A percentile compares a stretch with the other conserved stretches of the same genome.
Conservation (phyloP, 2,329 filamentous ascomycete genomes). For the Diaporthe ampelina region DNA sequence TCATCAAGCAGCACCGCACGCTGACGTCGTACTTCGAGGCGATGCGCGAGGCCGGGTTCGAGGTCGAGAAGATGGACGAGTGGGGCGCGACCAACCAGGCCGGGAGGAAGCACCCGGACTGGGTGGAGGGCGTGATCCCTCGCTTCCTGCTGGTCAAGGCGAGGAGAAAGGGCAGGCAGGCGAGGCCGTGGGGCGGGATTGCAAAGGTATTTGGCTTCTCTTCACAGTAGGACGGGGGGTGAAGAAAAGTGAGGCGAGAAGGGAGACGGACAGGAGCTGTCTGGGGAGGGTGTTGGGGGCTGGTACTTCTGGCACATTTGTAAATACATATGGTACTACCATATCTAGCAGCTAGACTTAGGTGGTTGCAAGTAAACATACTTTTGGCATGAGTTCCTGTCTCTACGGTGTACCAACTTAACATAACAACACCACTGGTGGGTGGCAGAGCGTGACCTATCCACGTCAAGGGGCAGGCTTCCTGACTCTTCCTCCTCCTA, state of each 20-base stretch:
- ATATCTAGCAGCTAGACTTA: background rate
- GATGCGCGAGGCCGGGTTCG: conserved; percentile 54
- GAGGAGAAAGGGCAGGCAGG: conserved; percentile 38
- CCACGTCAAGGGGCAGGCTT: background rate
- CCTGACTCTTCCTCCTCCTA: background rate
- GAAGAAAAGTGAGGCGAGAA: background rate
- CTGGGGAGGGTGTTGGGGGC: conserved; percentile 1
- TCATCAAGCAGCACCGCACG: conserved; percentile 63
- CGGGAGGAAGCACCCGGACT: conserved; percentile 45
- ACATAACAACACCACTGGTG: background rate
- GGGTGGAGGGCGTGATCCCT: conserved; percentile 43
- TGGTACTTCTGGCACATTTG: conserved; percentile 4
- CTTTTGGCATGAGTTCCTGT: conserved; percentile 2
- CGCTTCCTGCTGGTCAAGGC: conserved; percentile 43
- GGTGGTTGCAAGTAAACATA: conserved; percentile 25
- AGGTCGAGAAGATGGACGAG: conserved; percentile 55
- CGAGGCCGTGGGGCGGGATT: conserved; percentile 4
- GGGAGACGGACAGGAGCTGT: background rate
- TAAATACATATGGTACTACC: conserved; percentile 3
- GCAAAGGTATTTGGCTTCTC: conserved; percentile 34
- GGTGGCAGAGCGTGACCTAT: background rate
- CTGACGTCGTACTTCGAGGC: conserved; percentile 56
- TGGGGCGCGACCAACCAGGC: conserved; percentile 48
- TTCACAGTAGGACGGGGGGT: conserved; percentile 5
- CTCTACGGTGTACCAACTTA: background rate